Base-by-base conservation (phyloP, 2,329 filamentous ascomycete species). In the Penicillium nordicum region DNA sequence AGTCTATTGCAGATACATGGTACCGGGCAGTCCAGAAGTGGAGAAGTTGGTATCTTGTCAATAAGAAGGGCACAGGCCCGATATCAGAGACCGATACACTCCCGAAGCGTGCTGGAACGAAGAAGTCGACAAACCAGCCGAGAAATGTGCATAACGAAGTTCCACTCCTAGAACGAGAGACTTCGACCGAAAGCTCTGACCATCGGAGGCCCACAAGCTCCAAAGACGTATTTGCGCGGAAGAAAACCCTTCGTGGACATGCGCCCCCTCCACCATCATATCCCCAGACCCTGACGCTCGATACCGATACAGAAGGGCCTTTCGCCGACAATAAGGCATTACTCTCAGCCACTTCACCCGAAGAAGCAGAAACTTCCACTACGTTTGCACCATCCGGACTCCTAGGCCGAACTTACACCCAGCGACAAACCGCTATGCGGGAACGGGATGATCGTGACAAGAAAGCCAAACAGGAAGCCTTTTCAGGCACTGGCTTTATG, bases 41-140 rank as follows among this genome's bases (percentile, higher is more conserved):
- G 92, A 84, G 93, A 57, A 95, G 90, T 72, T 96, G 92, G 91
- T 96, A 96, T 68, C 76, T 97, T 8, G 88, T 90, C 42, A 87
- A 90, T 64, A 85, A 86, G 58, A 82, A 88, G 68, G 84, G 86
- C 18, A 81, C 82, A 53, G 79, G 78, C n/a, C 69, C 78, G 58
- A 76, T 74, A 63, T 67, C 71, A 40, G 63, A 69, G 43, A 34
- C 37, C 46, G 65, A 61, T 56, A 57, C 29, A 30, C 9, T 12
- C 7, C 37, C 34, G 23, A 67, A 37, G 74, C 71, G 55, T 66
- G 66, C 18, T 66, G 62, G 21, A 69, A 72, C 47, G 18, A 58
- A 47, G 51, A 64, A 50, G 44, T 62, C 59, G 14, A 49, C 46
- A n/a, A 52, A 58, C 57, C 30, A 55, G 38, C n/a, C 49, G 55